Conservation (phyloP, 2,329 filamentous ascomycete genomes). For the Stagonosporopsis cucurbitacearum region DNA sequence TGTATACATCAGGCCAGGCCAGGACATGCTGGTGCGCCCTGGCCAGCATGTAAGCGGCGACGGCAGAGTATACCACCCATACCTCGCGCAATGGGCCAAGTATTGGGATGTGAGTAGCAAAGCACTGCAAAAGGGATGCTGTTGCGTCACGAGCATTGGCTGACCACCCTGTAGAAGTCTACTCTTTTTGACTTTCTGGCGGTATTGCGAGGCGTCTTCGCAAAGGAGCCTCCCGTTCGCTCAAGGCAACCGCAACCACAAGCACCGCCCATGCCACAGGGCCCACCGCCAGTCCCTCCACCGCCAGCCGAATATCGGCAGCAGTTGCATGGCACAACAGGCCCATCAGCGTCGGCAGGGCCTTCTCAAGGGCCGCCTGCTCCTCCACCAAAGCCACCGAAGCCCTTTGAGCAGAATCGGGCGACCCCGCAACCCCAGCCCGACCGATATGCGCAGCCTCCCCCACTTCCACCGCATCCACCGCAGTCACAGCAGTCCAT, state of each 20-base stretch:
- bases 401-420: slow-evolving; percentile 40
- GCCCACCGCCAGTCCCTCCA: slow-evolving; percentile 64
- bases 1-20: slow-evolving; percentile 85
- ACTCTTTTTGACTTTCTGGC: slow-evolving; percentile 82
- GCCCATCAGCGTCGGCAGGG: slow-evolving; percentile 46
- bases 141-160: not conserved
- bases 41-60: slow-evolving; percentile 96
- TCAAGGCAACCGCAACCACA: slow-evolving; percentile 61
- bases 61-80: slow-evolving; percentile 93
- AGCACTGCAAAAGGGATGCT: not conserved
- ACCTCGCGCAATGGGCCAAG: slow-evolving; percentile 85
- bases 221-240: slow-evolving; percentile 91
- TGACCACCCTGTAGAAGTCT: slow-evolving; percentile 67
- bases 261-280: slow-evolving; percentile 41
- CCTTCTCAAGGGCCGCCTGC: slow-evolving; percentile 34
- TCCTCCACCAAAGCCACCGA: slow-evolving; percentile 59
- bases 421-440: slow-evolving; percentile 33
- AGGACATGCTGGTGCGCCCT: slow-evolving; percentile 86
- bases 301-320: slow-evolving; percentile 65
- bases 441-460: slow-evolving; percentile 41
- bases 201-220: slow-evolving; percentile 84
- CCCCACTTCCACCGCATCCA: slow-evolving; percentile 44
- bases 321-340: slow-evolving; percentile 40
- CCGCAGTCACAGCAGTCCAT: slow-evolving; percentile 33
- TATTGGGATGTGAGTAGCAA: slow-evolving; percentile 81